These are phyloP conservation scores for Salix caprea DNA, from an alignment of 345 rosid species.

Conservation along the genomic window DNA sequence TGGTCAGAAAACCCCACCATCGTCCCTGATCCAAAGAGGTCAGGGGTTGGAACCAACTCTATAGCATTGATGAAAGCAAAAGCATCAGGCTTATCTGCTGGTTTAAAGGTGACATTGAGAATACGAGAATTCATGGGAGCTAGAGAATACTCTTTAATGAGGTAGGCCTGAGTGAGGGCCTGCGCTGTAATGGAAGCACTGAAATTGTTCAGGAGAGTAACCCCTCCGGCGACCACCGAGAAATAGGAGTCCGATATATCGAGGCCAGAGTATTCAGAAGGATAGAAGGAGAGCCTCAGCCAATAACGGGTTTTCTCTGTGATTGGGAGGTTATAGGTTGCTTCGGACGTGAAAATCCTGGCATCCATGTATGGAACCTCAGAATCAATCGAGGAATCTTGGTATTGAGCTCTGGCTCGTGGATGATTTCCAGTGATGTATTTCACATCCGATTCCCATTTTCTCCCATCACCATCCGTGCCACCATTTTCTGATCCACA, in stretches of 20 bases:
- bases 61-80: slow-evolving; percentile 76
- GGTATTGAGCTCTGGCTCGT: slow-evolving; percentile 42
- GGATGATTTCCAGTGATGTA: slow-evolving; percentile 38
- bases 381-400: slow-evolving; percentile 66
- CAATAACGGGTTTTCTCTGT: slow-evolving; percentile 36
- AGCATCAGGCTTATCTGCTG: slow-evolving; percentile 37
- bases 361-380: slow-evolving; percentile 69
- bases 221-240: slow-evolving; percentile 41
- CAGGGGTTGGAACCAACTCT: slow-evolving; percentile 51
- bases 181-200: slow-evolving; percentile 67
- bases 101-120: slow-evolving; percentile 48
- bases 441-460: slow-evolving; percentile 56
- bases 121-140: slow-evolving; percentile 31
- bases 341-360: slow-evolving; percentile 53
- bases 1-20: slow-evolving; percentile 53
- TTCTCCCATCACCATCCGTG: slow-evolving; percentile 53
- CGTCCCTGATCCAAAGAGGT: slow-evolving; percentile 43
- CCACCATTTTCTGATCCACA: slow-evolving; percentile 52
- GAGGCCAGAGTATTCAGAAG: slow-evolving; percentile 46
- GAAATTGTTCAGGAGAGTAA: slow-evolving; percentile 63
- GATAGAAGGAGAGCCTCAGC: slow-evolving; percentile 63
- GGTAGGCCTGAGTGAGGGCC: slow-evolving; percentile 63
- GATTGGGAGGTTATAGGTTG: slow-evolving; percentile 47
- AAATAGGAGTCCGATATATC: slow-evolving; percentile 52
- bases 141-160: slow-evolving; percentile 58